phyloP scores from a whole-genome alignment of 805 yeast species.

The Candida sanyiensis region DNA sequence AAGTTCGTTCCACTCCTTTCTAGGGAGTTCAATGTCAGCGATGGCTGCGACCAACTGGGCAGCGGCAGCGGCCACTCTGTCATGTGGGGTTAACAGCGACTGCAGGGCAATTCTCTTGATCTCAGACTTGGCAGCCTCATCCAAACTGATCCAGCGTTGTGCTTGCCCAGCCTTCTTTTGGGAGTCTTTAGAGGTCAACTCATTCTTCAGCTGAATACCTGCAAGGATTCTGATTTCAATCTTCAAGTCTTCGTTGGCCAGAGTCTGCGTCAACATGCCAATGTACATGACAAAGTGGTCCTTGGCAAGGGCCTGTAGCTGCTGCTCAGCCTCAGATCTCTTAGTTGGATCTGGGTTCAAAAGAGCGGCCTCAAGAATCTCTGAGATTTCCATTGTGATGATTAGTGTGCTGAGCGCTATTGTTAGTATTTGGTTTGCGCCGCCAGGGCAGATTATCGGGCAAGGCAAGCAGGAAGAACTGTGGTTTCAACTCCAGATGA shows the following conservation, averaged over 20 bases:
- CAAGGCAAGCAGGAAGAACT: too few species aligned
- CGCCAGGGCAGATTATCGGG: too few species aligned
- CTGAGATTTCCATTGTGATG: conserved; percentile 47
- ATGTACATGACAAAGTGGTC: conserved; percentile 75
- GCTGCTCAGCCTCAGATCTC: conserved; percentile 74
- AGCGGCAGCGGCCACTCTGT: conserved; percentile 77
- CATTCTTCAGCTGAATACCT: conserved; percentile 81
- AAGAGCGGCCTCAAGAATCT: conserved; percentile 74
- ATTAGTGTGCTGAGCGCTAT: not conserved
- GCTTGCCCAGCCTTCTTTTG: conserved; percentile 52
- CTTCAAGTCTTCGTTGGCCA: conserved; percentile 57
- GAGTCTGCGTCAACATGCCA: conserved; percentile 60
- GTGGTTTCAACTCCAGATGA: too few species aligned
- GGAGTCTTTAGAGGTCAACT: conserved; percentile 74
- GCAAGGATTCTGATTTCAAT: conserved; percentile 90
- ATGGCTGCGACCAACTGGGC: conserved; percentile 96
- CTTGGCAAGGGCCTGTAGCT: conserved; percentile 62
- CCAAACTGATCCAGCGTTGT: conserved; percentile 70
- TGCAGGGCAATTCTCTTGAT: conserved; percentile 62
- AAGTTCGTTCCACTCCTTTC: conserved; percentile 82
- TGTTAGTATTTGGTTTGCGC: conserved; percentile 6
- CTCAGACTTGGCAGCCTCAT: conserved; percentile 45
- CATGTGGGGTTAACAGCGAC: conserved; percentile 60
- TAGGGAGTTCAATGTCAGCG: conserved; percentile 92
- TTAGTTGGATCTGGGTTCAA: conserved; percentile 57